Evolutionary conservation across 441 rosid genomes (phyloP).

Genomic region (Arabidopsis lyrata): DNA sequence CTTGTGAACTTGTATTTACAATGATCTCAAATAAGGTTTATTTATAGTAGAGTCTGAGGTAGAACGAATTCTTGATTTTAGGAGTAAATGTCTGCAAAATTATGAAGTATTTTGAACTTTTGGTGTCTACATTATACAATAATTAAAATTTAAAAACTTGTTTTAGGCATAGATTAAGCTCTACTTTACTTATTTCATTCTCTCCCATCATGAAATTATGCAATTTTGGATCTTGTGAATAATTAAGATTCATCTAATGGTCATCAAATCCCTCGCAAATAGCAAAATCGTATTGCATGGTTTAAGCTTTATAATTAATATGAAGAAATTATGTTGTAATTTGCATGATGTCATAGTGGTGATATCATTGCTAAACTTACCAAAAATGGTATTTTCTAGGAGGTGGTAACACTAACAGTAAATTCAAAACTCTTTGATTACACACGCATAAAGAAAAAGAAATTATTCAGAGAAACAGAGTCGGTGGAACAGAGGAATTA

Average conservation of each 20-base stretch:
- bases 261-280: not conserved
- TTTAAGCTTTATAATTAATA: not conserved
- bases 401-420: no score
- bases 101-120: not conserved
- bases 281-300: not conserved
- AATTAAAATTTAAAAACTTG: not conserved
- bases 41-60: not conserved
- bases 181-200: not conserved
- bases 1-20: not conserved
- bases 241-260: no score
- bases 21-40: not conserved
- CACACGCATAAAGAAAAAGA: no score
- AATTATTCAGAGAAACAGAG: no score
- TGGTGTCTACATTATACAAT: constrained; percentile 3
- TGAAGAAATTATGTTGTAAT: not conserved
- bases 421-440: no score
- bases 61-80: constrained; percentile 4
- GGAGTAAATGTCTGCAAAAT: constrained; percentile 2
- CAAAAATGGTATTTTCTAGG: no score
- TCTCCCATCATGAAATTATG: not conserved
- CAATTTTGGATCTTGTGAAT: not conserved
- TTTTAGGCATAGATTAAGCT: not conserved
- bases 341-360: no score
- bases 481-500: no score
- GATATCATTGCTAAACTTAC: no score